Conservation (phyloP, 2,329 filamentous ascomycete genomes). For the Pleurostoma richardsiae region DNA sequence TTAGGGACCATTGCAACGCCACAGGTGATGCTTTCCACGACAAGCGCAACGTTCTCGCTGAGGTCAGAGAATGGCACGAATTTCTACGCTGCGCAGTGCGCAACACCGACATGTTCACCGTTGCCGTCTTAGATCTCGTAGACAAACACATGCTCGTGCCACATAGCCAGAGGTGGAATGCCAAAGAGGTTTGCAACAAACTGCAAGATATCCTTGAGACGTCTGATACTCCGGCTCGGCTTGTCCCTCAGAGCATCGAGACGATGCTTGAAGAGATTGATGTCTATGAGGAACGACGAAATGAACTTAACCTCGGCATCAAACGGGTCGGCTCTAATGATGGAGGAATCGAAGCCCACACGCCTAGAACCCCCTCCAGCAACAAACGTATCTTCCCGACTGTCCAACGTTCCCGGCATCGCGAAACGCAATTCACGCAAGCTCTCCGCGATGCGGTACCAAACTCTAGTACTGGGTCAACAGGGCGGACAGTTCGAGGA, state of each 20-base stretch:
- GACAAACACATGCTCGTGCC: background rate
- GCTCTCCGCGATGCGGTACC: too few relatives aligned
- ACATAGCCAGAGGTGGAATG: background rate
- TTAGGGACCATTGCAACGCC: background rate
- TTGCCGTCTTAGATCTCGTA: background rate
- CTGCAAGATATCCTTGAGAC: background rate
- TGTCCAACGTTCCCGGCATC: background rate
- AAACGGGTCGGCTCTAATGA: background rate
- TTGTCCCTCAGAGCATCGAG: background rate
- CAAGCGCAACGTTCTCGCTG: background rate
- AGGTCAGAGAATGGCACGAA: background rate
- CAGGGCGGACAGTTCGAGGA: background rate
- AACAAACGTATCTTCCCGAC: background rate
- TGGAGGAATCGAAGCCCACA: background rate
- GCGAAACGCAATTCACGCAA: too few relatives aligned
- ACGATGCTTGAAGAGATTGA: background rate
- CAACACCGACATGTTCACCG: background rate
- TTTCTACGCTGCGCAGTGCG: background rate
- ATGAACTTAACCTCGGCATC: background rate
- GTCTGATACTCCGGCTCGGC: background rate
- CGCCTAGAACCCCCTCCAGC: background rate
- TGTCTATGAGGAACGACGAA: too few relatives aligned
- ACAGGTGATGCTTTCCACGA: conserved; percentile 1
- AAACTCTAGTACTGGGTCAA: too few relatives aligned
- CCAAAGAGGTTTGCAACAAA: background rate